Evolutionary conservation across 352 stramenopile genomes (phyloP).

Genomic region (Phytopythium litorale): DNA sequence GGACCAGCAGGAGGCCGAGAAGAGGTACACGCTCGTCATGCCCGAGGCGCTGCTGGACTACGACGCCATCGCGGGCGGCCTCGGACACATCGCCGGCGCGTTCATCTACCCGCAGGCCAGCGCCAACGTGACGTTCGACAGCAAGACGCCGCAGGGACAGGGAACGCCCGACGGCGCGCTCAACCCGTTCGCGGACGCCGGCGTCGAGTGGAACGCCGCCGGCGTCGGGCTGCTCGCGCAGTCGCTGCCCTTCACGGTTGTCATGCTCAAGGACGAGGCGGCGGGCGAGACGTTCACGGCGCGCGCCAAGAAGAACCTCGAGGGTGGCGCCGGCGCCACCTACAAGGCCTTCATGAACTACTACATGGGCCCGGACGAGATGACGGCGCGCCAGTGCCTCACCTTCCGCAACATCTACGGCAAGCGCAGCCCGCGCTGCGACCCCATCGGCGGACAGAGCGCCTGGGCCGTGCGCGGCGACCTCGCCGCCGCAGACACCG

Average conservation of each 20-base stretch:
- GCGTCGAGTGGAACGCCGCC: conserved; percentile 63
- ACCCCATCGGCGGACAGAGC: conserved; percentile 79
- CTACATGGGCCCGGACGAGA: conserved; percentile 72
- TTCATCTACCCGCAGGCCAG: conserved; percentile 46
- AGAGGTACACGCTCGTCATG: conserved; percentile 67
- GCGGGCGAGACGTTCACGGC: conserved; percentile 38
- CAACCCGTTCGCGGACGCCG: conserved; percentile 61
- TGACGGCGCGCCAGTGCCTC: conserved; percentile 74
- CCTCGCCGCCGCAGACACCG: conserved; percentile 37
- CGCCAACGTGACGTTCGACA: conserved; percentile 50
- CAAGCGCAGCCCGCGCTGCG: conserved; percentile 56
- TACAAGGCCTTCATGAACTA: conserved; percentile 83
- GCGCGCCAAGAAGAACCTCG: conserved; percentile 55
- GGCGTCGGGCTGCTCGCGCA: conserved; percentile 42
- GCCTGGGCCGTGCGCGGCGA: conserved; percentile 63
- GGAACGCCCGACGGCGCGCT: conserved; percentile 52
- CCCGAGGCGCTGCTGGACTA: conserved; percentile 50
- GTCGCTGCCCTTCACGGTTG: conserved; percentile 57
- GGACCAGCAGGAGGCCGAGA: conserved; percentile 13
- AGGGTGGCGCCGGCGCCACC: conserved; percentile 35
- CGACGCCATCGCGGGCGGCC: conserved; percentile 15
- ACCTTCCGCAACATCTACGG: conserved; percentile 74
- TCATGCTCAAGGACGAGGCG: conserved; percentile 47
- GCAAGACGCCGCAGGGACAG: conserved; percentile 50
- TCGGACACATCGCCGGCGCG: conserved; percentile 44